Base-by-base conservation (phyloP, 257 asterid species). In the Fraxinus quadrangulata region DNA sequence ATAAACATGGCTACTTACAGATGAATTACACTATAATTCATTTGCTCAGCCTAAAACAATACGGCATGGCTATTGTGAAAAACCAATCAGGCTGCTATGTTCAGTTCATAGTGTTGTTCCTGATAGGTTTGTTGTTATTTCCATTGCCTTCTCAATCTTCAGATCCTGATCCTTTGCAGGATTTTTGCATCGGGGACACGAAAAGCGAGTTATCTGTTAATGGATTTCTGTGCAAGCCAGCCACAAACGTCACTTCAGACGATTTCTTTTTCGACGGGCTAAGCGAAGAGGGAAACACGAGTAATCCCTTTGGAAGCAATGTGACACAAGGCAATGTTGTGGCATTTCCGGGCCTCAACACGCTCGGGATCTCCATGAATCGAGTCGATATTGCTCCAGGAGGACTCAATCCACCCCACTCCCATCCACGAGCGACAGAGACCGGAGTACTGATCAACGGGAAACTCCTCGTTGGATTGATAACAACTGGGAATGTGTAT, bases 211-310 rank as follows among this genome's bases (percentile, higher is more conserved):
- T 73, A 0, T 81, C 85, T 0, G 9, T 80, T 3, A 87, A 88
- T 17, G 97, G 94, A 2, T 91, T 83, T 42, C 91, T 91, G n/a
- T 91, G 97, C 89, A 89, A 88, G 30, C 81, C 80, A 1, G 84
- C 71, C 2, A 19, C 86, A 3, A 33, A 83, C 14, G 88, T 91
- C 6, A 82, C 86, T 34, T 83, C 92, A 1, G 49, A 81, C 2
- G 97, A 90, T 77, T 91, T 91, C 45, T 87, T 91, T 83, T 88
- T 82, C 39, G 80, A 84, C 9, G 97, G 93, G 17, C 83, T 91
- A 1, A 71, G 74, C 17, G 39, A 6, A 19, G 85, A 82, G 39
- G 90, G 88, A 3, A 61, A 75, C 78, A 82, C 90, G 0, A 70
- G 34, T 39, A 88, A 84, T 5, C 17, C 72, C 21, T 77, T 87